Base-by-base conservation (phyloP, 257 asterid species). In the Echites panduratus region DNA sequence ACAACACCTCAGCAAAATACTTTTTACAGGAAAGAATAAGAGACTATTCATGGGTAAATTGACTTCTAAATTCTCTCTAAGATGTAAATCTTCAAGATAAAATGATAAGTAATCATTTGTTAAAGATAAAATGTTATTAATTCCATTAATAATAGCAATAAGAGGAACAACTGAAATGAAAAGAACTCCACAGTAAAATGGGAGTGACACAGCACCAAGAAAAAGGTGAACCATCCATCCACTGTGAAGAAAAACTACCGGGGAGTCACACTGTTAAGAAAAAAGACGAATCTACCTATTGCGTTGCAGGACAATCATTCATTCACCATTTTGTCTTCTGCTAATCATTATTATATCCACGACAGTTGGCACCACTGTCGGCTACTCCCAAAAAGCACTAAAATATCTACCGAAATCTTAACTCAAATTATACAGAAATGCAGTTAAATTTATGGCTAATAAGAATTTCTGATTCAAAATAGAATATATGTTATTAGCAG, bases 401-500 rank as follows among this genome's bases (percentile, higher is more conserved):
- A n/a, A 19, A 5, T 53, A 3, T n/a, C 59, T 2, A 22, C 24
- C 0, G 24, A 2, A 19, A 1, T 2, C 6, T 53, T 20, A 53
- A 53, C 59, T n/a, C 59, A 53, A 53, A 20, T 4, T 53, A 26
- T 53, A 53, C 26, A 2, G 27, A 20, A n/a, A 53, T 53, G 27
- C 59, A 1, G 57, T 50, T 50, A 50, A 50, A 50, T 19, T 50
- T 3, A 50, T 16, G 12, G 11, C 9, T 53, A 53, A 20, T 19
- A 38, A 7, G 26, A 7, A 40, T 17, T 41, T 64, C 47, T 64
- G 40, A 32, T 32, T 32, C 67, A 62, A 32, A 32, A 14, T 12
- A 7, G 63, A 56, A 56, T 22, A 32, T 5, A 19, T 64, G 47
- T 79, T 75, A 75, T 71, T 73, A 62, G 48, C 52, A 56, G 41